Conservation (phyloP, 176 grass and related monocot genomes). For the Cenchrus purpureus region DNA sequence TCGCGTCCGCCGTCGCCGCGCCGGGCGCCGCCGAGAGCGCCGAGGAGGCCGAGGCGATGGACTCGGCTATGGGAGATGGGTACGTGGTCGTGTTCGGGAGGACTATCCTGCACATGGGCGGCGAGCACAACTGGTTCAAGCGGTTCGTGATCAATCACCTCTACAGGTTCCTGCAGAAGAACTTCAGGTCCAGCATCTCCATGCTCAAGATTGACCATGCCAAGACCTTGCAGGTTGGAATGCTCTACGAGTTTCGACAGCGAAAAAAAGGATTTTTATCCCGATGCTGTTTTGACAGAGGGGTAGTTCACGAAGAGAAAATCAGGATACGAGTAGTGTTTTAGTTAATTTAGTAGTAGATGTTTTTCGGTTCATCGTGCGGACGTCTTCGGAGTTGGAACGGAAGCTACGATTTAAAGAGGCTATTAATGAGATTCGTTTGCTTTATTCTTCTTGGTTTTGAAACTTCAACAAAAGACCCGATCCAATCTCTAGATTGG, state of each 20-base stretch:
- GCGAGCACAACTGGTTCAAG: slow-evolving; percentile 9
- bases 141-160: slow-evolving; percentile 34
- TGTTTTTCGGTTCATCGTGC: neutral
- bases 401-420: no score
- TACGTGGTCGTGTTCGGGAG: slow-evolving; percentile 46
- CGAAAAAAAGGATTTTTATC: neutral
- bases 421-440: no score
- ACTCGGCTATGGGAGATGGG: neutral
- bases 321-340: neutral
- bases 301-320: neutral
- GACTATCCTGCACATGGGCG: slow-evolving; percentile 44
- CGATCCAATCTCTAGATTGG: no score
- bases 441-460: no score
- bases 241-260: slow-evolving; percentile 41
- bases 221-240: slow-evolving; percentile 54
- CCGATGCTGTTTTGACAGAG: neutral
- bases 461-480: no score
- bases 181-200: slow-evolving; percentile 49
- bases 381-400: no score
- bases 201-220: slow-evolving; percentile 40
- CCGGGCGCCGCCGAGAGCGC: slow-evolving; percentile 7
- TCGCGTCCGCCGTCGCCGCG: neutral
- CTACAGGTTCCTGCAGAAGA: slow-evolving; percentile 62
- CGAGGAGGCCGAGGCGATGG: slow-evolving; percentile 10
- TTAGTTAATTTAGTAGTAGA: neutral